These are phyloP conservation scores for Flaveria robusta DNA, from an alignment of 129 eudicot species.

Conservation along the genomic window DNA sequence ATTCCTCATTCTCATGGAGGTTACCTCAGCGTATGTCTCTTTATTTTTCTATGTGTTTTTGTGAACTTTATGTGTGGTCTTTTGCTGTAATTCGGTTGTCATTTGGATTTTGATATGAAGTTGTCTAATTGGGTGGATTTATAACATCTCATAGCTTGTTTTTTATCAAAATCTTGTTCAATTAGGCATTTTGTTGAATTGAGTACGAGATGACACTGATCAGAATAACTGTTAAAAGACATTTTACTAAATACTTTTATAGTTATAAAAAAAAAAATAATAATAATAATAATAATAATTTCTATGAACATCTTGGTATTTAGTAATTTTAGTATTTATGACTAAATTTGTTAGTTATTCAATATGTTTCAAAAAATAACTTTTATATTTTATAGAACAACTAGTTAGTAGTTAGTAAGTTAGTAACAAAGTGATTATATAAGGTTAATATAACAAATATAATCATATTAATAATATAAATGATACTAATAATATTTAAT, in stretches of 20 bases:
- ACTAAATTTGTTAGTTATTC: no score
- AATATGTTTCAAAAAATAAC: no score
- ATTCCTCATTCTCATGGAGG: conserved; percentile 43
- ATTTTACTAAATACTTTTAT: neutral
- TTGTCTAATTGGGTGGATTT: neutral
- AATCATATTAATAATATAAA: no score
- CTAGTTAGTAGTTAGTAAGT: no score
- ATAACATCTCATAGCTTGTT: neutral
- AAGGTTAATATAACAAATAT: no score
- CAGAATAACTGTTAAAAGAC: neutral
- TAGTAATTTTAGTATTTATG: no score
- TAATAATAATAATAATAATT: no score
- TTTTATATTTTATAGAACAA: no score
- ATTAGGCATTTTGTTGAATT: neutral
- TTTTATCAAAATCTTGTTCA: conserved; percentile 17
- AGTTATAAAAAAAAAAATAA: no score
- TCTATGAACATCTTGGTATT: no score
- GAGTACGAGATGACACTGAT: neutral
- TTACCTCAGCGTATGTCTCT: conserved; percentile 35
- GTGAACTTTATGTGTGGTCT: neutral
- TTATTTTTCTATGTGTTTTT: neutral
- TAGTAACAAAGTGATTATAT: no score
- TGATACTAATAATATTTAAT: no score
- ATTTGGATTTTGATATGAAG: neutral
- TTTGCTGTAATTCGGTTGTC: conserved; percentile 2